Evolutionary conservation across 2,329 filamentous ascomycete genomes (phyloP).

Genomic region (Phyllosticta citriasiana): DNA sequence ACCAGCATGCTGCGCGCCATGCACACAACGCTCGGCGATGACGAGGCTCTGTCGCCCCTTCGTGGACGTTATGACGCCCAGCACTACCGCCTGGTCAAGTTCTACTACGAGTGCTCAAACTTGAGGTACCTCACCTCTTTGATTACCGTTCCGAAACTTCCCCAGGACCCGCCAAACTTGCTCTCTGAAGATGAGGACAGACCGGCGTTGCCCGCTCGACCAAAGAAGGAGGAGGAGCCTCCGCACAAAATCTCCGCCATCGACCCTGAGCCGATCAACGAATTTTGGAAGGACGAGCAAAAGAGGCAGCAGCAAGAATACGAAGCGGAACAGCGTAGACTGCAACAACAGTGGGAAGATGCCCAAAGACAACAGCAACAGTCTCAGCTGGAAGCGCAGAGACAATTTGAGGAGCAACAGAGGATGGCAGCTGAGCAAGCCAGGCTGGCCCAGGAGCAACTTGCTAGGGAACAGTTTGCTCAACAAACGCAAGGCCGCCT

Average conservation of each 20-base stretch:
- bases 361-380: slow-evolving; percentile 74
- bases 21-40: slow-evolving; percentile 90
- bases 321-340: slow-evolving; percentile 80
- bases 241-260: slow-evolving; percentile 41
- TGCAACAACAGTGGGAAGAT: slow-evolving; percentile 79
- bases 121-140: slow-evolving; percentile 91
- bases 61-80: slow-evolving; percentile 87
- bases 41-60: slow-evolving; percentile 82
- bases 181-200: slow-evolving; percentile 68
- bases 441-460: slow-evolving; percentile 77
- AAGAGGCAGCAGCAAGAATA: slow-evolving; percentile 88
- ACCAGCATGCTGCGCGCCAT: slow-evolving; percentile 98
- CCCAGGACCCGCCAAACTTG: slow-evolving; percentile 85
- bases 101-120: slow-evolving; percentile 99
- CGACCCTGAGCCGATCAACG: slow-evolving; percentile 88
- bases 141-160: slow-evolving; percentile 91
- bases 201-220: slow-evolving; percentile 72
- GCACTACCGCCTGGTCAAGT: slow-evolving; percentile 91
- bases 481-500: slow-evolving; percentile 94
- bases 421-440: slow-evolving; percentile 80
- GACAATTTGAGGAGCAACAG: slow-evolving; percentile 96
- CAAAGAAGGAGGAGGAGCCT: slow-evolving; percentile 59
- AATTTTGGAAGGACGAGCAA: slow-evolving; percentile 95
- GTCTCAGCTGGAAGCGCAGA: slow-evolving; percentile 73
- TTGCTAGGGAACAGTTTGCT: slow-evolving; percentile 78